Conservation (phyloP, 2,329 filamentous ascomycete species). For the Phyllosticta citribraziliensis region DNA sequence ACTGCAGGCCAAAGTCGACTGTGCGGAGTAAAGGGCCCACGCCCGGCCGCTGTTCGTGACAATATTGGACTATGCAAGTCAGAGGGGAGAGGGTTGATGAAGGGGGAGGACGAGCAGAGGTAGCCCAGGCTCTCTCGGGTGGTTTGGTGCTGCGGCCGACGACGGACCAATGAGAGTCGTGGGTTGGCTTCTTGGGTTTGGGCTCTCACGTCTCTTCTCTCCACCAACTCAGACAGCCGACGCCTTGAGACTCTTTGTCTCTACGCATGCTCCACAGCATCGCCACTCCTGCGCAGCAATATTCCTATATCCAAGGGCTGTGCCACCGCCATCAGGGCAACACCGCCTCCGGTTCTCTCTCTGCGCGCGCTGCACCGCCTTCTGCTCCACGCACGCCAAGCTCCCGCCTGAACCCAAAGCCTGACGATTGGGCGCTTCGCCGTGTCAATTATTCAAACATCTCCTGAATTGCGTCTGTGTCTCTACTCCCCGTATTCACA, state of each 20-base stretch:
- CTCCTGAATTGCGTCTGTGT: neutral
- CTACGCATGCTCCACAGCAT: neutral
- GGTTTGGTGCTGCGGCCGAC: neutral
- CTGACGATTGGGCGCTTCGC: neutral
- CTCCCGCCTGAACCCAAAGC: neutral
- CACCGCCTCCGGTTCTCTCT: neutral
- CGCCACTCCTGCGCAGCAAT: neutral
- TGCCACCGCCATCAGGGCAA: neutral
- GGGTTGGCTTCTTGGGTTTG: neutral
- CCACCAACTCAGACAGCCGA: neutral
- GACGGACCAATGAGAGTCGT: neutral
- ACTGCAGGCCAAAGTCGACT: neutral
- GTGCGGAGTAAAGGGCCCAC: neutral
- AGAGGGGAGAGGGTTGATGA: neutral
- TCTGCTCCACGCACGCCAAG: neutral
- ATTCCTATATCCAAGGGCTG: neutral
- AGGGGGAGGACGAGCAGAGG: neutral
- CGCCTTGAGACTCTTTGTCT: neutral
- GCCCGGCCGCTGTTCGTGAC: neutral
- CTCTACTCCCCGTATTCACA: neutral
- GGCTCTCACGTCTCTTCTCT: neutral
- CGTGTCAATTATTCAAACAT: neutral
- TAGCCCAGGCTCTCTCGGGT: neutral
- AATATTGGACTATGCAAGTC: neutral
- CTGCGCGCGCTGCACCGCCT: neutral